These are phyloP conservation scores for Trichoderma sp. DNA, from an alignment of 2,329 filamentous ascomycete genomes.

Conservation along the genomic window DNA sequence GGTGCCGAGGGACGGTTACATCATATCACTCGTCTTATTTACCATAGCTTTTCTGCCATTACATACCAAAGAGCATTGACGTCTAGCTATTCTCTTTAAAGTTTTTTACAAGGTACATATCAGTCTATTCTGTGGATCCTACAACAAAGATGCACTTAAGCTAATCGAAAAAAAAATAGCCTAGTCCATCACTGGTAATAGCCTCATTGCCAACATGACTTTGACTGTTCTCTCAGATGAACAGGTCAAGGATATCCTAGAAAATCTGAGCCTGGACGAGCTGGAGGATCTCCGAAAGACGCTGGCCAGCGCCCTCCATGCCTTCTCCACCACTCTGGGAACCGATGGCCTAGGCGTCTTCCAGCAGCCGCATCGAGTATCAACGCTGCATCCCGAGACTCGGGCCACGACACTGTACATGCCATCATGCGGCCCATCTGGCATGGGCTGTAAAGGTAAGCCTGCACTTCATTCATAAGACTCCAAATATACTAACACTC, in stretches of 20 bases:
- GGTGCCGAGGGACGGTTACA: constrained; percentile 15
- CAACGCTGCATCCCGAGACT: constrained; percentile 50
- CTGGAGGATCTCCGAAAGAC: constrained; percentile 53
- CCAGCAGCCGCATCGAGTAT: constrained; percentile 58
- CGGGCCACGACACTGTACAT: constrained; percentile 70
- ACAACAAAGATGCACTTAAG: neutral
- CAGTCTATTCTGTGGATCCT: neutral
- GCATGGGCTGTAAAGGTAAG: constrained; percentile 68
- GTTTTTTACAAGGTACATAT: neutral
- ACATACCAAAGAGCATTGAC: neutral
- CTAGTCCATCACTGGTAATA: neutral
- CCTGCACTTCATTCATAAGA: neutral
- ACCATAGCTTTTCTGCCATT: neutral
- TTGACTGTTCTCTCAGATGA: constrained; percentile 61
- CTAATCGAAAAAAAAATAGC: neutral
- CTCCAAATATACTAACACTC: neutral
- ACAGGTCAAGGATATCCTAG: constrained; percentile 56
- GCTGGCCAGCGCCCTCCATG: constrained; percentile 57
- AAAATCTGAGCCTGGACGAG: constrained; percentile 55
- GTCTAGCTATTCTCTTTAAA: neutral
- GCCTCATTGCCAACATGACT: constrained; percentile 47
- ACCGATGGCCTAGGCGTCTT: constrained; percentile 46
- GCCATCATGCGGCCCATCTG: constrained; percentile 65
- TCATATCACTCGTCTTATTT: neutral
- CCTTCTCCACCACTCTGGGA: constrained; percentile 61